A percentile compares a stretch with the other conserved stretches of the same genome.
Conservation (phyloP, 345 rosid species). For the Rhizophora mangle region DNA sequence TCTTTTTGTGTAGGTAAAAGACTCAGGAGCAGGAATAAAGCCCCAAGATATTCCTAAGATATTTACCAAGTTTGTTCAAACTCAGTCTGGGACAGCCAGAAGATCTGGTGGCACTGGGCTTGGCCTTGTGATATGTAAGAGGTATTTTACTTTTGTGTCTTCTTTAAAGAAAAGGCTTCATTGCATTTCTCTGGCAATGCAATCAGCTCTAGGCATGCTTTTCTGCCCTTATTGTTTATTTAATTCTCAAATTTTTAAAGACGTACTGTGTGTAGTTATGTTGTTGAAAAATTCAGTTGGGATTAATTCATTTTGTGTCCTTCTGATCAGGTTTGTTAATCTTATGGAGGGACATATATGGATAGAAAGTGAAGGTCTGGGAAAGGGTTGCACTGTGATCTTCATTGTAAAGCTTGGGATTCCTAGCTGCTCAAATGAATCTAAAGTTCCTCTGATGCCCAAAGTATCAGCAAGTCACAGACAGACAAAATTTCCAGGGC, state of each 20-base stretch:
- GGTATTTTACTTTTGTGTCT: slow-evolving; percentile 37
- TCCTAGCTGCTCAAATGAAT: slow-evolving; percentile 46
- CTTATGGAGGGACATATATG: slow-evolving; percentile 97
- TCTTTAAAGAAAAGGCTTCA: background rate
- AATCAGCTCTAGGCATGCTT: background rate
- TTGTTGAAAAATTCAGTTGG: background rate
- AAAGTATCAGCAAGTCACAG: slow-evolving; percentile 43
- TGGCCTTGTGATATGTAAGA: slow-evolving; percentile 97
- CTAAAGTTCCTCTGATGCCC: slow-evolving; percentile 42
- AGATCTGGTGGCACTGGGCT: slow-evolving; percentile 89
- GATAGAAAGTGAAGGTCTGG: slow-evolving; percentile 95
- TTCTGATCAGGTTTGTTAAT: slow-evolving; percentile 73
- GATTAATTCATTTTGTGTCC: slow-evolving; percentile 11
- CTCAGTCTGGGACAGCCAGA: slow-evolving; percentile 57
- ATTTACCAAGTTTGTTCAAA: slow-evolving; percentile 88
- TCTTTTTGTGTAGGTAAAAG: slow-evolving; percentile 68
- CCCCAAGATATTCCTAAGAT: slow-evolving; percentile 85
- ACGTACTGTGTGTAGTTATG: background rate
- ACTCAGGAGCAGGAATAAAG: slow-evolving; percentile 77
- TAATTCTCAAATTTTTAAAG: background rate
- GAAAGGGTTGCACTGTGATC: slow-evolving; percentile 87
- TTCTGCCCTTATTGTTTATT: background rate
- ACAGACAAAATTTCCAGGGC: slow-evolving; percentile 66
- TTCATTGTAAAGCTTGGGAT: slow-evolving; percentile 78
- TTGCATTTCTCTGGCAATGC: background rate